Conservation (phyloP, 345 rosid genomes). For the Noccaea caerulescens region DNA sequence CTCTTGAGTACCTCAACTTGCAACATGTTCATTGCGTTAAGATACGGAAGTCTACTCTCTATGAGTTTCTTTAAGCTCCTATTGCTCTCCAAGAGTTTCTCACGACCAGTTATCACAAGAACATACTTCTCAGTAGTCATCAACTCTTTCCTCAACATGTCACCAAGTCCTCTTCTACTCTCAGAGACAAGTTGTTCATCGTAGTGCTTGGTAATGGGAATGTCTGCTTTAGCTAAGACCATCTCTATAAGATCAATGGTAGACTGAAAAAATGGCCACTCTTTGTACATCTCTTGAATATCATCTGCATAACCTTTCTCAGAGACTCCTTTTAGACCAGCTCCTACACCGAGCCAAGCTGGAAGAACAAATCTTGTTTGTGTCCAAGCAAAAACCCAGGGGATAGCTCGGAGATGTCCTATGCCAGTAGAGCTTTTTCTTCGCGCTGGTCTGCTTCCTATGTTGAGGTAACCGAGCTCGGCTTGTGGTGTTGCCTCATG, state of each 20-base stretch:
- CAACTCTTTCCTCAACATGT: conserved; percentile 69
- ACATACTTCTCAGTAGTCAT: conserved; percentile 71
- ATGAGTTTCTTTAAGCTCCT: conserved; percentile 86
- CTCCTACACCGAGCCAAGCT: conserved; percentile 98
- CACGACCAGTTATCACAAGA: conserved; percentile 75
- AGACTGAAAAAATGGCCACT: conserved; percentile 95
- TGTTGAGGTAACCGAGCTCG: conserved; percentile 92
- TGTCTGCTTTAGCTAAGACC: conserved; percentile 91
- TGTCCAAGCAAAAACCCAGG: conserved; percentile 99
- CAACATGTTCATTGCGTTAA: conserved; percentile 87
- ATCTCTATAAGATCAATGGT: conserved; percentile 96
- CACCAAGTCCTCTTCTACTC: conserved; percentile 74
- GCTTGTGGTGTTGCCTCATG: conserved; percentile 98
- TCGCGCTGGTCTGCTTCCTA: conserved; percentile 92
- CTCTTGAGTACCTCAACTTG: conserved; percentile 93
- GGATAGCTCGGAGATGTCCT: conserved; percentile 96
- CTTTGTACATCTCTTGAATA: conserved; percentile 81
- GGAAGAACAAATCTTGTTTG: conserved; percentile 98
- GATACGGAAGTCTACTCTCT: conserved; percentile 88
- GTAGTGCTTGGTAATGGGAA: conserved; percentile 80
- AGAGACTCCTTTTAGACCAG: conserved; percentile 78
- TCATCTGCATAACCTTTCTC: conserved; percentile 82
- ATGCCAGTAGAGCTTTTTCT: conserved; percentile 88
- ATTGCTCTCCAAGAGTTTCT: conserved; percentile 71
- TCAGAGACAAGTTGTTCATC: conserved; percentile 85